Evolutionary conservation across 805 yeast species (phyloP), one percentile per base, ranked within the genome.

Genomic region (Osmozyma mogii): DNA sequence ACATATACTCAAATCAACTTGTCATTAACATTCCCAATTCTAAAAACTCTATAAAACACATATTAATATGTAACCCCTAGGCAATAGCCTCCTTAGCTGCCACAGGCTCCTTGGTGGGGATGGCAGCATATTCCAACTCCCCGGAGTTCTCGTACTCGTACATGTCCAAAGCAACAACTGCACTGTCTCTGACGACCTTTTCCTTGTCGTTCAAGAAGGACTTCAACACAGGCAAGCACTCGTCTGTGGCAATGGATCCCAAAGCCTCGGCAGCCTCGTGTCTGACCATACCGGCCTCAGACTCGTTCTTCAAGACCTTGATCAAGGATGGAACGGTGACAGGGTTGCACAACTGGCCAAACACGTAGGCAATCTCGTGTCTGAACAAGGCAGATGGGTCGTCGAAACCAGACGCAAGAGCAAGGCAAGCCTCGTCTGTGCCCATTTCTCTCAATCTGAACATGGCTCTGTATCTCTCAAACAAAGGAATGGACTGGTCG

Each of bases 241-340:
- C 96, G 48, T 84, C 95, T 7, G 96, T 84, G 16, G 96, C 97
- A 53, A 92, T 92, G 17, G 95, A 75, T 16, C 98, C 98, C 47
- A 94, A 70, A 15, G 98, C 98, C 63, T 92, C 99, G 15, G 97
- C 98, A 35, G 97, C 98, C 64, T 92, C 99, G 54, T 92, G 99
- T 63, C 99, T 81, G 19, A 94, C 98, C 99, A 92, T 92, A 40
- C 94, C 95, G 30, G 94, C 97, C 64, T 92, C 96, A 10, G 59
- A 50, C 36, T 68, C 72, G 55, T 84, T 75, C 44, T 76, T 76
- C 45, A 94, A 70, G 3, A 92, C 85, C 59, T 84, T 78, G 34
- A 85, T 70, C 39, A 94, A 72, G 13, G 89, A 68, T 22, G 96
- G 95, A 20, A 92, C 94, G 22, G 94, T 78, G 21, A 78, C 84